Evolutionary conservation across 2,329 filamentous ascomycete genomes (phyloP), one percentile per base, ranked within the genome.

Genomic region (Neonectria hederae): DNA sequence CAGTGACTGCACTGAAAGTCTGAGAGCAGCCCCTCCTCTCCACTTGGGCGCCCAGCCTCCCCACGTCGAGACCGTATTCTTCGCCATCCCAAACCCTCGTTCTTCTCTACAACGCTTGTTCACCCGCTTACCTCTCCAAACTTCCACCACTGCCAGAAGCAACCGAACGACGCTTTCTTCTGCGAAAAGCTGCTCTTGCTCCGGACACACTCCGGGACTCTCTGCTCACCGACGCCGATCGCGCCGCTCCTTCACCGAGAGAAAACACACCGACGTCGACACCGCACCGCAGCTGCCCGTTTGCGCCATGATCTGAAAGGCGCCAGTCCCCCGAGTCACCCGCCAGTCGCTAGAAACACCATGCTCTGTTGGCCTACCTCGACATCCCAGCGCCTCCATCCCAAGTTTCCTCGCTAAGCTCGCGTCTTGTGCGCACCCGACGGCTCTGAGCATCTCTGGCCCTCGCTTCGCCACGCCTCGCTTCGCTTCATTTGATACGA

Each of bases 361-460:
- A 72, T 72, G 66, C 66, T 65, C 46, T 60, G 42, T 63, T 62
- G 59, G 54, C 46, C 60, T 56, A 48, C 65, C 64, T 54, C 59
- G 45, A 24, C 45, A 62, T 51, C 52, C 21, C 52, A 59, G 43
- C 59, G 51, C 49, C 60, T 59, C 56, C 19, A 42, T 35, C 45
- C 52, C 40, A 59, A 56, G 53, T 54, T 59, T 35, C 52, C 64
- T 66, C 52, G 56, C 51, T 63, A 62, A 62, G 56, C 49, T 40
- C 35, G 63, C 63, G 46, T 56, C 45, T 49, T 53, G 56, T 66
- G 60, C 56, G 59, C 64, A 54, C 62, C 63, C 48, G n/a, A 51
- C 26, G 28, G 5, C 48, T 32, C 28, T 48, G 38, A 42, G n/a
- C 38, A 48, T 19, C 22, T 48, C 22, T 14, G 30, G 5, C 38